A percentile compares a stretch with the other conserved stretches of the same genome.
These are phyloP conservation scores for Metschnikowia sp. DNA, from an alignment of 805 yeast genomes.

Conservation along the genomic window DNA sequence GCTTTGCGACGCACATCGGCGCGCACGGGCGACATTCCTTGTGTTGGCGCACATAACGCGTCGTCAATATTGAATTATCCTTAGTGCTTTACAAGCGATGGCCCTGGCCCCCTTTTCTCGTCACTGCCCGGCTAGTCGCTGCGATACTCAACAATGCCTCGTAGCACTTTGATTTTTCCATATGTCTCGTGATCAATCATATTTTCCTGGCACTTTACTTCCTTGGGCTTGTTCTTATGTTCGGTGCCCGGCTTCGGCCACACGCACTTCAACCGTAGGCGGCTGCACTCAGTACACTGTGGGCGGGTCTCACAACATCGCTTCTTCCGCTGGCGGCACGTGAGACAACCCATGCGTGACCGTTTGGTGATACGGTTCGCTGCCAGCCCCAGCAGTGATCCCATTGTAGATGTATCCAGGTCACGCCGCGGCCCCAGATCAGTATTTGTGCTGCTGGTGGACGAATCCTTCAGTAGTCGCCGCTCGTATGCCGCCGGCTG, in stretches of 20 bases:
- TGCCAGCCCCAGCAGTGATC: background rate
- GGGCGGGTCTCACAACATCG: constrained; percentile 75
- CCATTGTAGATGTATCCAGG: background rate
- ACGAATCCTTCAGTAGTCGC: constrained; percentile 1
- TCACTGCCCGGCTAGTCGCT: constrained; percentile 7
- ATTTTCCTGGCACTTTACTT: constrained; percentile 46
- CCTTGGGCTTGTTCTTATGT: constrained; percentile 54
- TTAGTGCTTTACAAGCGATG: no score
- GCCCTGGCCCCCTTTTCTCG: no score
- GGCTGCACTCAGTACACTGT: constrained; percentile 60
- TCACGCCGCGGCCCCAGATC: constrained; percentile 5
- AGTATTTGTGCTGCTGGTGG: constrained; percentile 6
- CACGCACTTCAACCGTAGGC: constrained; percentile 60
- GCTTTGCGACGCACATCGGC: background rate
- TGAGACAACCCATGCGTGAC: constrained; percentile 70
- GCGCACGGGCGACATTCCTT: background rate
- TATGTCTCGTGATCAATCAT: constrained; percentile 52
- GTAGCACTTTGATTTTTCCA: constrained; percentile 57
- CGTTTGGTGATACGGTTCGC: constrained; percentile 36
- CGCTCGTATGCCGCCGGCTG: background rate
- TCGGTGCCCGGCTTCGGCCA: constrained; percentile 77
- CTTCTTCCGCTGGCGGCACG: constrained; percentile 75
- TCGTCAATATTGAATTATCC: background rate
- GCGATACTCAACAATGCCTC: constrained; percentile 58
- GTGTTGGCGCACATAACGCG: constrained; percentile 1